Conservation (phyloP, 164 flowering plant species). For the Aristolochia contorta region DNA sequence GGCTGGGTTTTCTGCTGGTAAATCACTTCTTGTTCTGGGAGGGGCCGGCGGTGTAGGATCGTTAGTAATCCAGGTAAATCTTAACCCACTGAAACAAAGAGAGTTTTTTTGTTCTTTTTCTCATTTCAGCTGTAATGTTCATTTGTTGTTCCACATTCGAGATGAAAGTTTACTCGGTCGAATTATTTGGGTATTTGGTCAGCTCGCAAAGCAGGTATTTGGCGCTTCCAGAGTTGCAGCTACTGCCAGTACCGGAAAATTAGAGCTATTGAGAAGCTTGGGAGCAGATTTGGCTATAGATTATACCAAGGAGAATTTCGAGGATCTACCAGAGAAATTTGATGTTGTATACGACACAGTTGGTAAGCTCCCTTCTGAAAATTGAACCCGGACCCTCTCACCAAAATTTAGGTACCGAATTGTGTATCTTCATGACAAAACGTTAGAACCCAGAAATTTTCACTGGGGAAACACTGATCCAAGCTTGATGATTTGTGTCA, state of each 20-base stretch:
- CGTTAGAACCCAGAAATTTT: no score
- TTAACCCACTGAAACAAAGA: no score
- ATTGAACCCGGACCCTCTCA: not conserved
- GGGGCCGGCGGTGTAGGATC: slow-evolving; percentile 99
- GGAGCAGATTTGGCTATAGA: slow-evolving; percentile 91
- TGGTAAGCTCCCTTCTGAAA: slow-evolving; percentile 34
- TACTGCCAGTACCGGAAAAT: slow-evolving; percentile 70
- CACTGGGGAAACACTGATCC: no score
- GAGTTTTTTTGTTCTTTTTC: not conserved
- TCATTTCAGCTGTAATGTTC: not conserved
- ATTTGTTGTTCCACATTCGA: no score
- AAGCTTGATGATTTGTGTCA: not conserved
- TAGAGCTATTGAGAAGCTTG: slow-evolving; percentile 68
- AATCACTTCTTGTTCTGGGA: slow-evolving; percentile 82
- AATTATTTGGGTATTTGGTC: slow-evolving; percentile 7
- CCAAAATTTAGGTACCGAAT: not conserved
- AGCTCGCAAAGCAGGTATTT: slow-evolving; percentile 92
- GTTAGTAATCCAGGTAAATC: slow-evolving; percentile 77
- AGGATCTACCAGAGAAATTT: slow-evolving; percentile 76
- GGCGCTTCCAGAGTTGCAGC: slow-evolving; percentile 92
- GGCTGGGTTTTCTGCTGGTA: slow-evolving; percentile 76
- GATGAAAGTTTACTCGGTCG: no score
- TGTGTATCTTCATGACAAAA: no score
- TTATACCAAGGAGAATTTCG: slow-evolving; percentile 82
- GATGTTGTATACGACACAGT: slow-evolving; percentile 87